Base-by-base conservation (phyloP, 176 grass and related monocot species). In the Bromus sterilis region DNA sequence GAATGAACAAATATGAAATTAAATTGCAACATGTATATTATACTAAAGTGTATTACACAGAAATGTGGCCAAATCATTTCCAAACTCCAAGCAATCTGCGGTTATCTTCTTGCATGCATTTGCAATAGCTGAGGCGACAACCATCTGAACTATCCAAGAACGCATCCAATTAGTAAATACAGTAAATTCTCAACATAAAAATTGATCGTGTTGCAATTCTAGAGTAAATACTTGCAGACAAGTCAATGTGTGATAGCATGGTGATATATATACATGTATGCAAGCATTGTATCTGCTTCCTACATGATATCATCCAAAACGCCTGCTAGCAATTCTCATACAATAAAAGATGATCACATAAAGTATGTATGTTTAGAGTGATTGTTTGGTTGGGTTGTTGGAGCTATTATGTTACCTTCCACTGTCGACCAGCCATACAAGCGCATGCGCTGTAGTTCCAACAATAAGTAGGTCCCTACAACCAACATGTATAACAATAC, bases 221-320 rank as follows among this genome's bases (percentile, higher is more conserved):
- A 56, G 91, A 91, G 89, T 97, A 89, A 65, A 89, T 86, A 74
- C 75, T 97, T 34, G 86, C 81, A 46, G 91, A 66, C 70, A 93
- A 97, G 87, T 91, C 94, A 70, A 97, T 85, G 68, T 78, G 89
- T 57, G 56, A 18, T 24, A 97, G 88, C 15, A 88, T 84, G 24
- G 94, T 89, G 21, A 34, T 30, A 10, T 93, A 89, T 75, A 88
- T 80, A 26, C 94, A 91, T 13, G 94, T 87, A 71, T 89, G 78
- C 82, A 97, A 87, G 76, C 94, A 97, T 56, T 83, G 78, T 15
- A 77, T 82, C 4, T 89, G 89, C 76, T 93, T 86, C 30, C 81
- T 84, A 68, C 39, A 65, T 8, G 94, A 97, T 71, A 93, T 93
- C 76, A 93, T 97, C 81, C 93, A 91, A 80, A 97, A 89, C 42